Conservation (phyloP, 208 protist genomes). For the Crithidia bombi region DNA sequence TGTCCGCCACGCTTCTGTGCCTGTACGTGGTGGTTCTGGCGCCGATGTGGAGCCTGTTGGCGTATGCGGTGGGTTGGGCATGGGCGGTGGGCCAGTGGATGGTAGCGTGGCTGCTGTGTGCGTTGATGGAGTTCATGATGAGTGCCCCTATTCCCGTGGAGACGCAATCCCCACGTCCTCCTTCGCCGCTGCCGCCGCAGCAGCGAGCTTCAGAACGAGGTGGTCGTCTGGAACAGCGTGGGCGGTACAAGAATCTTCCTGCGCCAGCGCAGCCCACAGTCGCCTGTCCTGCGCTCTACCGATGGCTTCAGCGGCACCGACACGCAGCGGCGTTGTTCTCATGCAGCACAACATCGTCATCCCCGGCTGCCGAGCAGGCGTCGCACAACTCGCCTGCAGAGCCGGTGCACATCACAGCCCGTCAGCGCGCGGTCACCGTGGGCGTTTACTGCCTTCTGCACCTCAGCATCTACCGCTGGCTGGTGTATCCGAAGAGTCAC, state of each 20-base stretch:
- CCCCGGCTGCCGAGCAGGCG: background rate
- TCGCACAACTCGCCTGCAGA: background rate
- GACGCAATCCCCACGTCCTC: background rate
- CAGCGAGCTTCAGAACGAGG: too few species aligned
- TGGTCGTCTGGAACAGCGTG: too few species aligned
- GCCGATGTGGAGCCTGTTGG: slow-evolving; percentile 29
- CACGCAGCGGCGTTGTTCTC: too few species aligned
- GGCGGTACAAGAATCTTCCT: too few species aligned
- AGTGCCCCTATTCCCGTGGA: slow-evolving; percentile 8
- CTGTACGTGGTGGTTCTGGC: slow-evolving; percentile 38
- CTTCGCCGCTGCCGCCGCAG: background rate
- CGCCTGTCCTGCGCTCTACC: too few species aligned
- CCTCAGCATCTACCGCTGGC: slow-evolving; percentile 43
- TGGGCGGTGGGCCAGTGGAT: slow-evolving; percentile 2
- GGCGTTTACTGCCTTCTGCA: slow-evolving; percentile 50
- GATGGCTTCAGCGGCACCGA: too few species aligned
- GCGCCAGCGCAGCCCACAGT: too few species aligned
- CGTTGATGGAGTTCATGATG: slow-evolving; percentile 12
- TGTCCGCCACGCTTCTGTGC: slow-evolving; percentile 27
- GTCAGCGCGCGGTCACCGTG: slow-evolving; percentile 32
- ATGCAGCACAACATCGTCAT: background rate
- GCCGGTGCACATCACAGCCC: slow-evolving; percentile 27
- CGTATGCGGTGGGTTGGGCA: background rate
- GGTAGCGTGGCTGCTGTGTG: slow-evolving; percentile 1
- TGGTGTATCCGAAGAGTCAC: slow-evolving; percentile 54